Conservation (phyloP, 2,329 filamentous ascomycete species). For the Scedosporium boydii region DNA sequence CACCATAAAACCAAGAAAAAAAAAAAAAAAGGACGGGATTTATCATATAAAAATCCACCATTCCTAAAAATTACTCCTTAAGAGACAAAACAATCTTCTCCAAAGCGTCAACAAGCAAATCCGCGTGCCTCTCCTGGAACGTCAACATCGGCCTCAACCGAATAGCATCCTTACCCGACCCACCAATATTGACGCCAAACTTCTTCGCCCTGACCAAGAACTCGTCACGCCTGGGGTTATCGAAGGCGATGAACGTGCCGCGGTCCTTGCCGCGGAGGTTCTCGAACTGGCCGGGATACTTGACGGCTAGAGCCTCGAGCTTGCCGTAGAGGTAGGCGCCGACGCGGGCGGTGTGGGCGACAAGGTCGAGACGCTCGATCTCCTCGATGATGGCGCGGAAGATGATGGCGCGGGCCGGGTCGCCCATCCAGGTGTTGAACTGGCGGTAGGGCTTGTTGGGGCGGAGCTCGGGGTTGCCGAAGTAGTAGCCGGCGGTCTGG, state of each 20-base stretch:
- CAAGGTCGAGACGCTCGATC: conserved; percentile 66
- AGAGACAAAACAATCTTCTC: conserved; percentile 59
- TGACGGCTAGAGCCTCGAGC: conserved; percentile 55
- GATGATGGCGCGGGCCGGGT: conserved; percentile 66
- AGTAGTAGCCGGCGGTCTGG: conserved; percentile 78
- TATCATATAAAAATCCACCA: too few relatives aligned
- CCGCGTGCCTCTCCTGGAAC: conserved; percentile 85
- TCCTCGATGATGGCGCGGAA: conserved; percentile 72
- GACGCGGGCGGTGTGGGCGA: conserved; percentile 66
- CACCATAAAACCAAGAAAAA: too few relatives aligned
- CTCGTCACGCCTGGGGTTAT: conserved; percentile 69
- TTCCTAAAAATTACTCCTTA: not conserved
- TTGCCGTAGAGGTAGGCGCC: conserved; percentile 70
- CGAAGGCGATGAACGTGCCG: conserved; percentile 90
- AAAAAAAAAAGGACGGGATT: too few relatives aligned
- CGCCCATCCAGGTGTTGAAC: conserved; percentile 85
- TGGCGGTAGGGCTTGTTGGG: conserved; percentile 79
- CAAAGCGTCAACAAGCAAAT: conserved; percentile 68
- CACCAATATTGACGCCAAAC: conserved; percentile 79
- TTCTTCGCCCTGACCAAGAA: conserved; percentile 71
- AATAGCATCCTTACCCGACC: conserved; percentile 66
- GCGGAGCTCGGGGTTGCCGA: conserved; percentile 60
- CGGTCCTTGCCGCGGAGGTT: conserved; percentile 82
- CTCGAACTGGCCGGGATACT: conserved; percentile 68
- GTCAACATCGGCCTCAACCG: conserved; percentile 81